Evolutionary conservation across 2,329 filamentous ascomycete genomes (phyloP), one percentile per base, ranked within the genome.

Genomic region (Aspergillus pseudoglaucus): DNA sequence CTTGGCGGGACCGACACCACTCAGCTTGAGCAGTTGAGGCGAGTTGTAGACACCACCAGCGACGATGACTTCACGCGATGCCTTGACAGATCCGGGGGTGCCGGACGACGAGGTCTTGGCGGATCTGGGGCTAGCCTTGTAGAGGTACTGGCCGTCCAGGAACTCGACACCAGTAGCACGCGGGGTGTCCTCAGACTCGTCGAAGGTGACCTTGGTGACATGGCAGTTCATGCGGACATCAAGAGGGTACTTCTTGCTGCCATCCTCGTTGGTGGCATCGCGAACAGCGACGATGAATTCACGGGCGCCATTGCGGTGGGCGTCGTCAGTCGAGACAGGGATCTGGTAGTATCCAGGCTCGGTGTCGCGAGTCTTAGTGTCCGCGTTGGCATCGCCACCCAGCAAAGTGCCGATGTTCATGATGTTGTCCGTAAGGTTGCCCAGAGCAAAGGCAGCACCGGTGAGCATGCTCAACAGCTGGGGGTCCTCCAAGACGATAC

Each of bases 1-100:
- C 0, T 67, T 59, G 9, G 64, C 58, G 0, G 81, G 80, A 0
- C 83, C 83, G 30, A 86, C 74, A n/a, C 83, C 83, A 45, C 74
- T 79, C 1, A 85, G 75, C 67, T 83, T 80, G 10, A 87, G 76
- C 2, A 87, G 65, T 62, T 86, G 82, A 6, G 82, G 81, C 1
- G 77, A 77, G 65, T 85, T 82, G 64, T 79, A 85, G 1, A 79
- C 75, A 15, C 82, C 82, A 6, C 61, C 74, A 7, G 71, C 64
- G 35, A 76, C 50, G 51, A 76, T 73, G 32, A 76, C 68, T 54
- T 76, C 74, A 22, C 63, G 63, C n/a, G 62, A 67, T 2, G 74
- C 74, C 8, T 57, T 60, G 35, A 68, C 73, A 38, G 62, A 64
- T 41, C 73, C 73, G 2, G 67, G 56, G 6, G 55, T 64, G 37